Conservation (phyloP, 345 rosid genomes). For the Conringia planisiliqua region DNA sequence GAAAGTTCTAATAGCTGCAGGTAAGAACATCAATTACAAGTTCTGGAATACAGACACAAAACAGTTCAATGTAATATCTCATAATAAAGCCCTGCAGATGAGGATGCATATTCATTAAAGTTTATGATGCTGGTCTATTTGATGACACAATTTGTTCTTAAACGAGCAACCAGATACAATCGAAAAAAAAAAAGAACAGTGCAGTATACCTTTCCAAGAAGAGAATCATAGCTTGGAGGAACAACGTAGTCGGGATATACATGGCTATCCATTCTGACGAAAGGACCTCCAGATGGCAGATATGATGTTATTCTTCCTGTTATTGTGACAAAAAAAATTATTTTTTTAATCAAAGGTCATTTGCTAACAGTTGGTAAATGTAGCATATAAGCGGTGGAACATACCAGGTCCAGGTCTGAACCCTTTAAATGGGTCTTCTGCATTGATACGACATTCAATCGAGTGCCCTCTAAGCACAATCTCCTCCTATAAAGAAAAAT, state of each 20-base stretch:
- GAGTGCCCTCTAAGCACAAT: conserved; percentile 96
- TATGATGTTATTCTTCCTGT: conserved; percentile 95
- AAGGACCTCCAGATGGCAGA: conserved; percentile 99
- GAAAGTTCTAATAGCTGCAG: neutral
- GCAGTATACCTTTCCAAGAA: conserved; percentile 86
- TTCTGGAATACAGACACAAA: neutral
- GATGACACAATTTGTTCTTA: neutral
- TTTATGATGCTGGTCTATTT: neutral
- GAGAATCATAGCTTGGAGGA: conserved; percentile 98
- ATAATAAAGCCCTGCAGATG: neutral
- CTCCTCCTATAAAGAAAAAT: conserved; percentile 60
- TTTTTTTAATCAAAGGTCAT: neutral
- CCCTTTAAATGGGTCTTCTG: conserved; percentile 95
- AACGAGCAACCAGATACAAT: neutral
- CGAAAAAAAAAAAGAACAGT: conserved; percentile 10
- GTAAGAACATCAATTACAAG: neutral
- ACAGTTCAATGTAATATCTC: neutral
- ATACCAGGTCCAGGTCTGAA: conserved; percentile 99
- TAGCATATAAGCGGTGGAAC: neutral
- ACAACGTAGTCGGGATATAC: conserved; percentile 95
- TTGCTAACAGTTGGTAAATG: neutral
- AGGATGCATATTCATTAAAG: neutral
- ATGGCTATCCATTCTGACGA: conserved; percentile 99
- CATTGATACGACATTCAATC: conserved; percentile 97
- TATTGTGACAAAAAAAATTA: neutral